These are phyloP conservation scores for Phytopythium oedochilum DNA, from an alignment of 352 stramenopile genomes.

Conservation along the genomic window DNA sequence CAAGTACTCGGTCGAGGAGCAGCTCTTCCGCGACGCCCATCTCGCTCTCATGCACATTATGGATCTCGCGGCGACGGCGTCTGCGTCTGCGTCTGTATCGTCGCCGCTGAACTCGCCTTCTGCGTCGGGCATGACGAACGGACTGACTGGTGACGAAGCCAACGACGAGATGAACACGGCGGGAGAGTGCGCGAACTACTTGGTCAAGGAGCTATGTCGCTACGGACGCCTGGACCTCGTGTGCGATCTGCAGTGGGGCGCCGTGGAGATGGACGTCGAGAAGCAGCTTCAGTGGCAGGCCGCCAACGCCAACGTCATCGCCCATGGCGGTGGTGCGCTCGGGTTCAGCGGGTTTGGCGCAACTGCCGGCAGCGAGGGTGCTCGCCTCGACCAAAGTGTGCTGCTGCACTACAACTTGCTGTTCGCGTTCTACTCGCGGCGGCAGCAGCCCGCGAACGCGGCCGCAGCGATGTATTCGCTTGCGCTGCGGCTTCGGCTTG, in stretches of 20 bases:
- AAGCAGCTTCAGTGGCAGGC: slow-evolving; percentile 72
- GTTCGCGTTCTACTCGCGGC: slow-evolving; percentile 63
- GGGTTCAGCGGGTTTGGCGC: slow-evolving; percentile 5
- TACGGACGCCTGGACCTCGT: slow-evolving; percentile 64
- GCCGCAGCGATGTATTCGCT: slow-evolving; percentile 57
- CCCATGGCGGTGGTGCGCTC: slow-evolving; percentile 11
- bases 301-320: slow-evolving; percentile 52
- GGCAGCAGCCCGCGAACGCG: slow-evolving; percentile 58
- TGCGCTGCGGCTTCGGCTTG: slow-evolving; percentile 39
- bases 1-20: slow-evolving; percentile 70
- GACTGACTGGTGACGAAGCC: not conserved
- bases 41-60: slow-evolving; percentile 69
- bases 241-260: slow-evolving; percentile 68
- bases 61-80: slow-evolving; percentile 22
- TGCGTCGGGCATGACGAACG: slow-evolving; percentile 5
- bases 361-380: not conserved
- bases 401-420: slow-evolving; percentile 63
- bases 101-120: slow-evolving; percentile 6
- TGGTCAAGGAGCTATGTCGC: slow-evolving; percentile 69
- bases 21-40: slow-evolving; percentile 55
- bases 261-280: slow-evolving; percentile 54
- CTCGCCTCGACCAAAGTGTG: slow-evolving; percentile 32
- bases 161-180: slow-evolving; percentile 27
- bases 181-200: slow-evolving; percentile 61
- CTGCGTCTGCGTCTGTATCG: slow-evolving; percentile 2